Base-by-base conservation (phyloP, 352 stramenopile species). In the Pythium aquatile region DNA sequence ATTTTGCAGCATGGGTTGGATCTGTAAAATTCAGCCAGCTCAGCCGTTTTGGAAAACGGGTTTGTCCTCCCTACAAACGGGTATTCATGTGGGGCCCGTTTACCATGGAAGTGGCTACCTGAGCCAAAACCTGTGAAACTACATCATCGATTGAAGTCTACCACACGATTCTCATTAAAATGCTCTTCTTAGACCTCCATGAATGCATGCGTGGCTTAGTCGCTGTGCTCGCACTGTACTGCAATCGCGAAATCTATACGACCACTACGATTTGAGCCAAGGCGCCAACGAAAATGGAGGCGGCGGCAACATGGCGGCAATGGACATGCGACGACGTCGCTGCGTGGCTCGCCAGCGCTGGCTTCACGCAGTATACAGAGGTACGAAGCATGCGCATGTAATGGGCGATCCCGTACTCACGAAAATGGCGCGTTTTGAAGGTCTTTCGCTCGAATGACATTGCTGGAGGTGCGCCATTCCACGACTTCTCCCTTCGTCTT, bases 331-430 rank as follows among this genome's bases (percentile, higher is more conserved):
- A 6, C 3, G 29, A 69, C 8, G 68, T 74, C 52, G 35, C 47
- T 24, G 49, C 58, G 16, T 74, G 68, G 68, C 61, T 74, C 61
- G 14, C 26, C 5, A 40, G 40, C 37, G 54, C 39, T 0, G 62
- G 62, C 54, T 74, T 74, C 42, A 16, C 46, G n/a, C 52, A 70
- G 35, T 70, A 74, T 48, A 54, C 53, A 28, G 57, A 74, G 47
- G 68, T 70, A 20, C 26, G 35, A 24, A 24, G 20, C 20, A 24
- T 24, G 20, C 20, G 20, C 20, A 24, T 24, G 20, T 24, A 24
- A 24, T 24, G 20, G 20, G 20, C 20, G 9, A 7, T 24, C 17
- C 8, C 29, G n/a, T 26, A 6, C 24, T 59, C 37, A 44, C n/a
- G 33, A 14, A 48, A 20, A 26, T 37, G 42, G 10, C 37, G 35